These are phyloP conservation scores for Phycomyces blakesleeanus DNA, from an alignment of 192 early-diverging fungal species.

Conservation along the genomic window DNA sequence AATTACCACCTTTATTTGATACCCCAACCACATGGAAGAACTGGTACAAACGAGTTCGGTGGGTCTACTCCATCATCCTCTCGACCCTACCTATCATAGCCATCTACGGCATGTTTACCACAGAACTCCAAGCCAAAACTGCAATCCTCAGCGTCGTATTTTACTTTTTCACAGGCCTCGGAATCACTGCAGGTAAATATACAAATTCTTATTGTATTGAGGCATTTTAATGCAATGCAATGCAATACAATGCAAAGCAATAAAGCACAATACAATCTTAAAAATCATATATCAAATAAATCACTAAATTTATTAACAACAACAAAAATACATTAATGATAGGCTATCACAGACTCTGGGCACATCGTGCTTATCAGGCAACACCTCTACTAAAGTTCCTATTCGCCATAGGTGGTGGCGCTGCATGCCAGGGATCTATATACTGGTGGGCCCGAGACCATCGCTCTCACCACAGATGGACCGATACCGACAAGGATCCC, in stretches of 20 bases:
- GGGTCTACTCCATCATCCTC: constrained; percentile 64
- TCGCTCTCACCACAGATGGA: constrained; percentile 77
- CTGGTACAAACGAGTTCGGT: constrained; percentile 62
- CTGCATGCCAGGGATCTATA: constrained; percentile 78
- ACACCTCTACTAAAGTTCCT: constrained; percentile 56
- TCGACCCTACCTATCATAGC: constrained; percentile 71
- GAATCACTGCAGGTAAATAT: constrained; percentile 75
- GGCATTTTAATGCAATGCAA: no score
- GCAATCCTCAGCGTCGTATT: constrained; percentile 63
- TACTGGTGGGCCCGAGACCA: constrained; percentile 86
- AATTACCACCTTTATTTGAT: constrained; percentile 34
- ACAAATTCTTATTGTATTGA: no score
- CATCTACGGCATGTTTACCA: constrained; percentile 73
- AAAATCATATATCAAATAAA: no score
- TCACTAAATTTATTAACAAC: no score
- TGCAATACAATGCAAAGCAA: no score
- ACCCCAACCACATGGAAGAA: constrained; percentile 46
- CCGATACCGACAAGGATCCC: constrained; percentile 79
- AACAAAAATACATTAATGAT: no score
- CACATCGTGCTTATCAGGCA: constrained; percentile 75
- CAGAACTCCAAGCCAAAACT: constrained; percentile 65
- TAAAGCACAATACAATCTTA: no score
- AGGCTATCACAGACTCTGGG: constrained; percentile 84
- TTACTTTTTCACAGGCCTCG: constrained; percentile 79
- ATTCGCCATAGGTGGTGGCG: constrained; percentile 62